Evolutionary conservation across 1,284 basidiomycete species (phyloP), one percentile per base, ranked within the genome.

Genomic region (Cerioporus squamosus): DNA sequence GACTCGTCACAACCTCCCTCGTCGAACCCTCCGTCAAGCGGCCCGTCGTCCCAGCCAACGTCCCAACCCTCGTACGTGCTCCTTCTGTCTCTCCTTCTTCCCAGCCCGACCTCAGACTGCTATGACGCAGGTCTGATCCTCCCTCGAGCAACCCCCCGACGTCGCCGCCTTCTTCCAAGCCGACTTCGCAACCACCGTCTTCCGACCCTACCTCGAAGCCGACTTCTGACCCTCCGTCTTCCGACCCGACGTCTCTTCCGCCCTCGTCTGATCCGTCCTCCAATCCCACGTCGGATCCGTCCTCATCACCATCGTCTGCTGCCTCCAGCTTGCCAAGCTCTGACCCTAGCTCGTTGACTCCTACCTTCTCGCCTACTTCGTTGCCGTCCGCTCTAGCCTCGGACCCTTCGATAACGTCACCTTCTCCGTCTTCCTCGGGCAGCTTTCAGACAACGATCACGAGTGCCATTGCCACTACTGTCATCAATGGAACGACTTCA

Each of bases 401-500:
- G 5, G 43, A 55, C 10, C 26, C 58, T 22, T 48, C 59, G 9
- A 55, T 66, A 2, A 47, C 60, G 9, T 51, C 55, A 7, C 54
- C 60, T 7, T 43, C 66, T n/a, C 46, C 61, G 26, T 33, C 60
- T 20, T 53, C 18, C 52, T 33, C 63, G 14, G 62, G 44, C 1
- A 31, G 39, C 20, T 53, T 58, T 31, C 33, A 53, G 23, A 59
- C 57, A 1, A 64, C 62, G 0, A 59, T 64, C 20, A 64, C 59
- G 2, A 59, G 59, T 14, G 57, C 62, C 0, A 55, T 64, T 40
- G 60, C 52, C 6, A 64, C 67, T 5, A 58, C 60, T 8, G 62
- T 64, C 14, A 55, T 64, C 17, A 39, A 61, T 42, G 62, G 62
- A n/a, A 53, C 49, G 24, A 57, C 62, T 10, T 57, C 62, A 1